Evolutionary conservation across 2,329 filamentous ascomycete genomes (phyloP).

Genomic region (Colletotrichum sp.): DNA sequence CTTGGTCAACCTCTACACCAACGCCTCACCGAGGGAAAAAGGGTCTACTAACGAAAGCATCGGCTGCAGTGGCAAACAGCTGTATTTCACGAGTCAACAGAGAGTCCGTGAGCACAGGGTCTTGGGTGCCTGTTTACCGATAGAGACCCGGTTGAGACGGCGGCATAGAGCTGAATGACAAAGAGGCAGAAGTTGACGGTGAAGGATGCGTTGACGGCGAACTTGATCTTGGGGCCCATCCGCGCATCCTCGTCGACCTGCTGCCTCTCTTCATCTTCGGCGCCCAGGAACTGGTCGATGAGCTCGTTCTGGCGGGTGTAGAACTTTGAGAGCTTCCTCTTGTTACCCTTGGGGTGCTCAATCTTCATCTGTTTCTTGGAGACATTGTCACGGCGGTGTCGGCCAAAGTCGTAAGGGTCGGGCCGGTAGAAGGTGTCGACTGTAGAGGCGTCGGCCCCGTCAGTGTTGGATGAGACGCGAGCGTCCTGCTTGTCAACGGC

Average conservation of each 20-base stretch:
- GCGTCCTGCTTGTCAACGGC: not conserved
- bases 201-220: slow-evolving; percentile 58
- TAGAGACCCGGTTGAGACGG: slow-evolving; percentile 62
- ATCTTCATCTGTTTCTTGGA: slow-evolving; percentile 50
- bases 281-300: slow-evolving; percentile 59
- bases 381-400: slow-evolving; percentile 42
- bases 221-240: slow-evolving; percentile 55
- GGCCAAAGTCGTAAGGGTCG: slow-evolving; percentile 44
- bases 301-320: slow-evolving; percentile 53
- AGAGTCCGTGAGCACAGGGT: not conserved
- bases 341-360: slow-evolving; percentile 50
- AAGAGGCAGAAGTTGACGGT: slow-evolving; percentile 58
- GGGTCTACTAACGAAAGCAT: slow-evolving; percentile 57
- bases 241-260: slow-evolving; percentile 54
- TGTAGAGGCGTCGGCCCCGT: not conserved
- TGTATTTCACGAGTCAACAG: slow-evolving; percentile 23
- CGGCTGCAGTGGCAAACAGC: slow-evolving; percentile 69
- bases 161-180: slow-evolving; percentile 63
- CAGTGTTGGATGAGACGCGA: not conserved
- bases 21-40: not conserved
- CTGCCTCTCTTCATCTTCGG: slow-evolving; percentile 58
- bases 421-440: slow-evolving; percentile 20
- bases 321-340: slow-evolving; percentile 48
- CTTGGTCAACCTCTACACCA: slow-evolving; percentile 19
- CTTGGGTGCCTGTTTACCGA: slow-evolving; percentile 33